phyloP scores from a whole-genome alignment of 768 basidiomycete species.

The Mycena chlorophos region DNA sequence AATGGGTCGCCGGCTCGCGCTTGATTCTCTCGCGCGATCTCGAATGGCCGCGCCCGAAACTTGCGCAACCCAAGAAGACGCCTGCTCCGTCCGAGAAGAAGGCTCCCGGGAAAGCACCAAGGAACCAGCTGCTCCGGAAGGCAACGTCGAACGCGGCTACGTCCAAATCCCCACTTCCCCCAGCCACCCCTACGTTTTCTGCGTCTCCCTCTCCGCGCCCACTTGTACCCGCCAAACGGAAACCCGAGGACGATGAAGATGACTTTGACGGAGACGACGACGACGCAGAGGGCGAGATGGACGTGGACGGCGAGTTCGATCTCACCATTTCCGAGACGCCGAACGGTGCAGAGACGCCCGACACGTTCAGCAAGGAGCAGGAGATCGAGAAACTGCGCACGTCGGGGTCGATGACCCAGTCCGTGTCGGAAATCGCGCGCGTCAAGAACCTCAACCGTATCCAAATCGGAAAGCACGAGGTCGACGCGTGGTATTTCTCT shows the following conservation, averaged over 20 bases:
- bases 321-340: constrained; percentile 53
- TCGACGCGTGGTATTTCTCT: constrained; percentile 99
- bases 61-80: constrained; percentile 56
- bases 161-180: constrained; percentile 58
- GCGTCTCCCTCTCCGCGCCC: constrained; percentile 61
- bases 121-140: constrained; percentile 61
- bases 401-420: constrained; percentile 98
- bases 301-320: constrained; percentile 76
- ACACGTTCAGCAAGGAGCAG: constrained; percentile 91
- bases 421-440: constrained; percentile 94
- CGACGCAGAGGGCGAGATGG: constrained; percentile 73
- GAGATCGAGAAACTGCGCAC: constrained; percentile 98
- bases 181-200: constrained; percentile 51
- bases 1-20: constrained; percentile 90
- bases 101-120: constrained; percentile 61
- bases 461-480: constrained; percentile 94
- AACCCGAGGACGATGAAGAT: constrained; percentile 67
- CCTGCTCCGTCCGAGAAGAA: constrained; percentile 43
- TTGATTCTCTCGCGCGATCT: constrained; percentile 83
- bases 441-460: constrained; percentile 98
- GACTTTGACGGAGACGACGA: constrained; percentile 56
- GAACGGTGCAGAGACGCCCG: constrained; percentile 47
- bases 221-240: constrained; percentile 61
- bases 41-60: constrained; percentile 94
- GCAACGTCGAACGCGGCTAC: constrained; percentile 65